Conservation (phyloP, 1,284 basidiomycete genomes). For the Xerocomus amazonicus region DNA sequence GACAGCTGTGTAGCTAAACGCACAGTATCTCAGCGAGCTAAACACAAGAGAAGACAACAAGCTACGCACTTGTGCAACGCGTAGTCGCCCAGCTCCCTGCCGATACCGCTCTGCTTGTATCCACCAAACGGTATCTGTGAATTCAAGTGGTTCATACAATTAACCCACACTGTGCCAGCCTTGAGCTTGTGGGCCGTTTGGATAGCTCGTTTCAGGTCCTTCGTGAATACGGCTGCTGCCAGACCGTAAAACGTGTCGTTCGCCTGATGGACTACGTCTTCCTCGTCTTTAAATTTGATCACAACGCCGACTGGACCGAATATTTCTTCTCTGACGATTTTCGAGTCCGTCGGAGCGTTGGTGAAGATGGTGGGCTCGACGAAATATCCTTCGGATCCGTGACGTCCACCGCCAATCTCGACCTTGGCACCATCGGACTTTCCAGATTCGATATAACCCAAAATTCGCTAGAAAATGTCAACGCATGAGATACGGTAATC, state of each 20-base stretch:
- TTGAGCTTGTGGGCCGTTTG: conserved; percentile 73
- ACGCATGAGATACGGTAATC: too few relatives aligned
- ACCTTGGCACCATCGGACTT: conserved; percentile 83
- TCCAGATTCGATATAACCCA: conserved; percentile 86
- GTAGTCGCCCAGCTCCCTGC: conserved; percentile 83
- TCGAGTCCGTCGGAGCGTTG: conserved; percentile 73
- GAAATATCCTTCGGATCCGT: conserved; percentile 74
- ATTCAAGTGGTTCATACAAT: conserved; percentile 70
- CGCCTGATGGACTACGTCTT: conserved; percentile 73
- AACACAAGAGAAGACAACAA: background rate
- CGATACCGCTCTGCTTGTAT: conserved; percentile 84
- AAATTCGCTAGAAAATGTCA: conserved; percentile 55
- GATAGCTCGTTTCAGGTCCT: conserved; percentile 63
- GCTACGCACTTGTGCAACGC: conserved; percentile 43
- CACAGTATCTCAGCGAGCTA: conserved; percentile 35
- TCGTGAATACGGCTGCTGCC: conserved; percentile 45
- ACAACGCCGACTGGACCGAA: conserved; percentile 83
- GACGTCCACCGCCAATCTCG: conserved; percentile 70
- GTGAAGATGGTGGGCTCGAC: conserved; percentile 87
- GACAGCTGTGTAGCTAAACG: conserved; percentile 63
- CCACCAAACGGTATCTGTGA: conserved; percentile 81
- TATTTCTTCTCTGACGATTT: conserved; percentile 89
- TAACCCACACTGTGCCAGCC: conserved; percentile 83
- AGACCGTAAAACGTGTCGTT: conserved; percentile 89
- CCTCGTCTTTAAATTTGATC: conserved; percentile 68